A percentile compares a stretch with the other conserved stretches of the same genome.
Evolutionary conservation across 2,329 filamentous ascomycete species (phyloP).

Genomic region (Sporothrix dimorphospora): DNA sequence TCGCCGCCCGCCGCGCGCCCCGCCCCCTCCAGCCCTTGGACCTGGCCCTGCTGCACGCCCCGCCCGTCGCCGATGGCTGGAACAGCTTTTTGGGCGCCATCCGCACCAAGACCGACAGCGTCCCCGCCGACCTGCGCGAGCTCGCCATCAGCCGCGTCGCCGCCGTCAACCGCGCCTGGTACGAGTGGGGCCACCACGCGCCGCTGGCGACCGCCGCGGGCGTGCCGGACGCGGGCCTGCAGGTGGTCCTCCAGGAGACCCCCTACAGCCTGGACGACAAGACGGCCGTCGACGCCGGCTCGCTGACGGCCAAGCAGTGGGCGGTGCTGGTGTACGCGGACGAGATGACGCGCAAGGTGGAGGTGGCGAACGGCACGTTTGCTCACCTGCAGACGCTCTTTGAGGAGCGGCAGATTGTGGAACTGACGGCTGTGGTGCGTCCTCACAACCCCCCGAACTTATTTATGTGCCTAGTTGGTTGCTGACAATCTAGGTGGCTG

Average conservation of each 20-base stretch:
- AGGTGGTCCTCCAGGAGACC: constrained; percentile 45
- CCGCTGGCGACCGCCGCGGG: constrained; percentile 66
- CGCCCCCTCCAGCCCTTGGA: constrained; percentile 76
- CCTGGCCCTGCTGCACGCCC: constrained; percentile 73
- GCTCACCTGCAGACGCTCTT: constrained; percentile 63
- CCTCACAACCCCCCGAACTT: too few species aligned
- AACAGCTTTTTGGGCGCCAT: constrained; percentile 69
- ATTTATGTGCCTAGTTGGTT: too few species aligned
- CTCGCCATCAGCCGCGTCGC: constrained; percentile 81
- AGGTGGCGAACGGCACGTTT: constrained; percentile 71
- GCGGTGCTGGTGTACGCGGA: constrained; percentile 75
- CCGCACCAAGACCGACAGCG: constrained; percentile 58
- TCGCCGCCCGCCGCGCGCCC: constrained; percentile 66
- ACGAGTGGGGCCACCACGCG: constrained; percentile 81
- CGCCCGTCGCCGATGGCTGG: constrained; percentile 75
- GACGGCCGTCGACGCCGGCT: not conserved
- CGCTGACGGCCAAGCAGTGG: constrained; percentile 63
- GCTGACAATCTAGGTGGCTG: too few species aligned
- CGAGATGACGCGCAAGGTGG: constrained; percentile 78
- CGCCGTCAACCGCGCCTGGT: constrained; percentile 78
- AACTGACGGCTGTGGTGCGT: constrained; percentile 78
- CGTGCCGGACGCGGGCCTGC: constrained; percentile 56
- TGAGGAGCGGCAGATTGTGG: constrained; percentile 73
- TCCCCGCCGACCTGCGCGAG: constrained; percentile 66
- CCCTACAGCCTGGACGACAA: constrained; percentile 35